Evolutionary conservation across 1,284 basidiomycete species (phyloP).

Genomic region (Ceratobasidium papillatum): DNA sequence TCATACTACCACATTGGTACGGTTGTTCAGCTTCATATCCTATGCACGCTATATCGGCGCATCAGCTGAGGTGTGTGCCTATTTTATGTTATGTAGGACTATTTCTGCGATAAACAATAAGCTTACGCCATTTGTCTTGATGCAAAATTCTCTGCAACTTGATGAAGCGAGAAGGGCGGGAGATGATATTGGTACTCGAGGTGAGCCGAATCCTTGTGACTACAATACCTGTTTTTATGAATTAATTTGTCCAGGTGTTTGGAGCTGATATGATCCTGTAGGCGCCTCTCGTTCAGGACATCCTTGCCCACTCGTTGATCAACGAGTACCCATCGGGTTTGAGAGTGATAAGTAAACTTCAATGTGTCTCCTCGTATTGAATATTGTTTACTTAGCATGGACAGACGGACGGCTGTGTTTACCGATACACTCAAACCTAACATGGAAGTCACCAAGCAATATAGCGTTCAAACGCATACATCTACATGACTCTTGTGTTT

Average conservation of each 20-base stretch:
- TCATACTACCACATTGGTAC: no score
- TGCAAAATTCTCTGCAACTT: constrained; percentile 41
- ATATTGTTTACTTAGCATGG: neutral
- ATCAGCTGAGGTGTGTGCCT: constrained; percentile 55
- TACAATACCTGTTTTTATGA: neutral
- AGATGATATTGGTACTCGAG: constrained; percentile 40
- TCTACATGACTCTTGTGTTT: neutral
- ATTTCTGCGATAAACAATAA: constrained; percentile 38
- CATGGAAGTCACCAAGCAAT: constrained; percentile 12
- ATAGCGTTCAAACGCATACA: neutral
- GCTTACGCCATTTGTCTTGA: constrained; percentile 42
- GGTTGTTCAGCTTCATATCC: no score
- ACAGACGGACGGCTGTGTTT: constrained; percentile 5
- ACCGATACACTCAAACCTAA: constrained; percentile 12
- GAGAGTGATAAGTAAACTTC: neutral
- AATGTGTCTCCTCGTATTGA: neutral
- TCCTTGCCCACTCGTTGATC: neutral
- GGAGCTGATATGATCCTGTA: constrained; percentile 18
- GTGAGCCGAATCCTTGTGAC: constrained; percentile 5
- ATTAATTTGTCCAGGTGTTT: constrained; percentile 1
- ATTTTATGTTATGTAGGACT: constrained; percentile 38
- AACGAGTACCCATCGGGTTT: neutral
- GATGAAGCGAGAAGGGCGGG: constrained; percentile 42
- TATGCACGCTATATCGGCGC: constrained; percentile 74
- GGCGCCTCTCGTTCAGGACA: constrained; percentile 35